These are phyloP conservation scores for Penicillium antarcticum DNA, from an alignment of 495 filamentous ascomycete species.

Conservation along the genomic window DNA sequence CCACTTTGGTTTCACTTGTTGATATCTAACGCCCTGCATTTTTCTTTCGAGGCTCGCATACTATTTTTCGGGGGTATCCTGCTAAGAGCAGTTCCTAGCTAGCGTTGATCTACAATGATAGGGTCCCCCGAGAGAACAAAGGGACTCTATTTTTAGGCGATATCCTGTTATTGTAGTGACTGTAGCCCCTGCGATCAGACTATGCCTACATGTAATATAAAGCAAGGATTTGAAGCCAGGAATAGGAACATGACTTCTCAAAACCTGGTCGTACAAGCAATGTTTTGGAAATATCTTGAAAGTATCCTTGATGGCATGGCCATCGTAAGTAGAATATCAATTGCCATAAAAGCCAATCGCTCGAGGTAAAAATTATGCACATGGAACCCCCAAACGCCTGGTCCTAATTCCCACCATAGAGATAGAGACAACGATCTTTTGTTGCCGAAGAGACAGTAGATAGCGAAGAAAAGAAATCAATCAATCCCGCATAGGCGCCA, in stretches of 20 bases:
- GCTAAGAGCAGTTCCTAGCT: constrained; percentile 10
- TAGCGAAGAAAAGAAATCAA: background rate
- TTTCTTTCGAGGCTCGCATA: constrained; percentile 20
- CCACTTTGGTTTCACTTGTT: constrained; percentile 24
- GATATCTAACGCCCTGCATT: constrained; percentile 25
- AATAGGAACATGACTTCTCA: no score
- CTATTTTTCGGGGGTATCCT: background rate
- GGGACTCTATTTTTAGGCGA: no score
- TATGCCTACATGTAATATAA: no score
- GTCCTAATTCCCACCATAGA: constrained; percentile 15
- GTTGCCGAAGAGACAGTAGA: background rate
- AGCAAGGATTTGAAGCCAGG: no score
- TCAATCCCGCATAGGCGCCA: constrained; percentile 57
- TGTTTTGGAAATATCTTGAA: no score
- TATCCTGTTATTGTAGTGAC: no score
- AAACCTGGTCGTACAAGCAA: background rate
- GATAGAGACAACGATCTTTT: constrained; percentile 7
- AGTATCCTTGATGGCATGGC: background rate
- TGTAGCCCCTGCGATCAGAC: no score
- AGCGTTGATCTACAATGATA: constrained; percentile 8
- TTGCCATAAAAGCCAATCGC: constrained; percentile 13
- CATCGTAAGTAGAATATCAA: background rate
- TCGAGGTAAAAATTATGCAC: constrained; percentile 11
- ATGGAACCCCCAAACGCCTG: constrained; percentile 16
- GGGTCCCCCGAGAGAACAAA: no score